Evolutionary conservation across 345 rosid species (phyloP).

Genomic region (Clarkia xantiana): DNA sequence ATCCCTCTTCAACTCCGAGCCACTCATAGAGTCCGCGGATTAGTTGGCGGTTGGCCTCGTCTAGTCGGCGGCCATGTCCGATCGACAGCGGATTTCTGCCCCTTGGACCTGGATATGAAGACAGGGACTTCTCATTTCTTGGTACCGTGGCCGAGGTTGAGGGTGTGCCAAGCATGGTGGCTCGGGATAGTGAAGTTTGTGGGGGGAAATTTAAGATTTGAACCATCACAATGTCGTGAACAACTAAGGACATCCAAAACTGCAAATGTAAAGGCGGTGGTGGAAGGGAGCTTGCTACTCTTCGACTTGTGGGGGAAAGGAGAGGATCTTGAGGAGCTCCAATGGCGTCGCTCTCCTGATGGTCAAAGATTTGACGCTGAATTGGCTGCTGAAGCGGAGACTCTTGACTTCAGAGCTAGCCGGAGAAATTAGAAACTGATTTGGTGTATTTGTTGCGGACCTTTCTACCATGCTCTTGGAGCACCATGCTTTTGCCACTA

Average conservation of each 20-base stretch:
- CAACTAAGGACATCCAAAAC: no score
- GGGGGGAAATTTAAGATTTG: no score
- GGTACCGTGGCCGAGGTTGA: slow-evolving; percentile 82
- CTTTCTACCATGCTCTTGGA: no score
- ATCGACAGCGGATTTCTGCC: slow-evolving; percentile 39
- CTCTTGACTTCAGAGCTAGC: slow-evolving; percentile 73
- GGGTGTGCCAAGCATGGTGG: slow-evolving; percentile 95
- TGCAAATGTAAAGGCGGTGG: slow-evolving; percentile 64
- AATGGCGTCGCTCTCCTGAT: slow-evolving; percentile 63
- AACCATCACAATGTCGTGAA: no score
- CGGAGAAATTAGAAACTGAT: slow-evolving; percentile 38
- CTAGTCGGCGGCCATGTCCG: slow-evolving; percentile 67
- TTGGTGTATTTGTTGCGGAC: no score
- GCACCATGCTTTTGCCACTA: no score
- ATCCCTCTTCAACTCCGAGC: slow-evolving; percentile 84
- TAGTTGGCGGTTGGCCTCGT: slow-evolving; percentile 80
- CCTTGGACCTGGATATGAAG: slow-evolving; percentile 72
- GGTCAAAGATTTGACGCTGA: slow-evolving; percentile 88
- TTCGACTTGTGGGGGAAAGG: slow-evolving; percentile 35
- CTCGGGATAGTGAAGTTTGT: slow-evolving; percentile 90
- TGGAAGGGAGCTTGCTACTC: slow-evolving; percentile 32
- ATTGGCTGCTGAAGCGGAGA: slow-evolving; percentile 73
- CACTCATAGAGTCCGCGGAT: slow-evolving; percentile 65
- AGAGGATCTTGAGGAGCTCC: slow-evolving; percentile 69
- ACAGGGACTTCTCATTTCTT: slow-evolving; percentile 63